Evolutionary conservation across 495 filamentous ascomycete genomes (phyloP).

Genomic region (Geoglossum glabrum): DNA sequence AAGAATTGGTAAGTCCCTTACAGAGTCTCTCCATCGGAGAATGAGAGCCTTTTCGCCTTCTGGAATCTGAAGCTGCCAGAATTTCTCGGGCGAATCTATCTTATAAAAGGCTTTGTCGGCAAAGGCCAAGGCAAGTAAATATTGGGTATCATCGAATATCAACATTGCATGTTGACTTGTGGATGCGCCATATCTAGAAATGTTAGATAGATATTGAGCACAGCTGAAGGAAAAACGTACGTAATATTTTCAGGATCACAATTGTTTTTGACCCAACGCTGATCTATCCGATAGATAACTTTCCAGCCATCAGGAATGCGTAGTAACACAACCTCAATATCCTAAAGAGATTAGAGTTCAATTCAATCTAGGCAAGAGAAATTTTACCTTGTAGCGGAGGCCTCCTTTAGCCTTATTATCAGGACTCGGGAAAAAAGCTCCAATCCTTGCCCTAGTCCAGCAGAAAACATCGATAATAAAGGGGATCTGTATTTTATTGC

Average conservation of each 20-base stretch:
- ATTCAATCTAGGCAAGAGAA: background rate
- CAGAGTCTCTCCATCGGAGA: constrained; percentile 2
- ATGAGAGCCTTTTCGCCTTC: constrained; percentile 3
- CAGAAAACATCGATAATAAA: background rate
- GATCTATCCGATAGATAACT: background rate
- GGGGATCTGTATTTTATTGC: background rate
- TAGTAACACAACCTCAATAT: background rate
- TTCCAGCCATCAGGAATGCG: background rate
- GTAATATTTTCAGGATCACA: background rate
- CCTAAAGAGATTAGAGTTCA: background rate
- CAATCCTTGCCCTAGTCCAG: background rate
- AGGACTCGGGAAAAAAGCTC: background rate
- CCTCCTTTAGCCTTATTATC: background rate
- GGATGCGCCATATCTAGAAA: background rate
- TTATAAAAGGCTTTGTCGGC: constrained; percentile 1
- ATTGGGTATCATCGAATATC: constrained; percentile 4
- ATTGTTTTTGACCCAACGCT: background rate
- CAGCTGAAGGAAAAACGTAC: background rate
- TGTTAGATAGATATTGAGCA: background rate
- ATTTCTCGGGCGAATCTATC: background rate
- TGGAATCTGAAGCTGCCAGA: constrained; percentile 2
- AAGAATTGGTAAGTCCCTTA: background rate
- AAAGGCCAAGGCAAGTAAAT: constrained; percentile 2
- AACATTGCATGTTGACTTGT: constrained; percentile 3
- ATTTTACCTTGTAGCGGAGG: background rate